A percentile compares a stretch with the other conserved stretches of the same genome.
phyloP scores from a whole-genome alignment of 1,284 basidiomycete species.

The Rhodotorula sp. region DNA sequence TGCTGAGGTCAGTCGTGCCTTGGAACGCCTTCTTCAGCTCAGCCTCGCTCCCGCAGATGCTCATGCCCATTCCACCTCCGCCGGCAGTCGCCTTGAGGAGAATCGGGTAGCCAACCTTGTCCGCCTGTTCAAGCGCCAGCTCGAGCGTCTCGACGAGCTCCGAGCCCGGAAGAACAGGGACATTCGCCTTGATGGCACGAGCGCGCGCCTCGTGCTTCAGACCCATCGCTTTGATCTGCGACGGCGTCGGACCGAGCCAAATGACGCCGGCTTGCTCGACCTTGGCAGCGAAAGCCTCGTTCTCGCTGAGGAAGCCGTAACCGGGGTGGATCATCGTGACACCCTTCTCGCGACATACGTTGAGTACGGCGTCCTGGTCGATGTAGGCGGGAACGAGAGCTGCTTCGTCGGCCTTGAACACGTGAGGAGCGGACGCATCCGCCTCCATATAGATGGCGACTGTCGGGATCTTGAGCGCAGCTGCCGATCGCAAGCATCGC shows the following conservation, averaged over 20 bases:
- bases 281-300: conserved; percentile 56
- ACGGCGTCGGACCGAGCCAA: conserved; percentile 62
- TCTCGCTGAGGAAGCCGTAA: conserved; percentile 86
- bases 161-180: conserved; percentile 62
- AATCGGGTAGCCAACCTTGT: conserved; percentile 60
- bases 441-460: conserved; percentile 86
- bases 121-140: conserved; percentile 55
- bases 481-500: conserved; percentile 81
- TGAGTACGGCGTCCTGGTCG: conserved; percentile 87
- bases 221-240: conserved; percentile 61
- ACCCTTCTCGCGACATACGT: conserved; percentile 70
- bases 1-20: conserved; percentile 56
- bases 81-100: conserved; percentile 70
- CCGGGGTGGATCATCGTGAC: conserved; percentile 85
- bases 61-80: conserved; percentile 70
- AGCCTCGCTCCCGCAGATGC: conserved; percentile 56
- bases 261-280: conserved; percentile 58
- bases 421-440: conserved; percentile 74
- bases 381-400: conserved; percentile 85
- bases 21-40: conserved; percentile 54
- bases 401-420: conserved; percentile 80
- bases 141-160: conserved; percentile 54
- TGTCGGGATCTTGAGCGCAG: conserved; percentile 77
- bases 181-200: conserved; percentile 56
- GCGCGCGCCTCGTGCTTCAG: conserved; percentile 63